Evolutionary conservation across 768 basidiomycete genomes (phyloP), one percentile per base, ranked within the genome.

Genomic region (Hericium rajendrae): DNA sequence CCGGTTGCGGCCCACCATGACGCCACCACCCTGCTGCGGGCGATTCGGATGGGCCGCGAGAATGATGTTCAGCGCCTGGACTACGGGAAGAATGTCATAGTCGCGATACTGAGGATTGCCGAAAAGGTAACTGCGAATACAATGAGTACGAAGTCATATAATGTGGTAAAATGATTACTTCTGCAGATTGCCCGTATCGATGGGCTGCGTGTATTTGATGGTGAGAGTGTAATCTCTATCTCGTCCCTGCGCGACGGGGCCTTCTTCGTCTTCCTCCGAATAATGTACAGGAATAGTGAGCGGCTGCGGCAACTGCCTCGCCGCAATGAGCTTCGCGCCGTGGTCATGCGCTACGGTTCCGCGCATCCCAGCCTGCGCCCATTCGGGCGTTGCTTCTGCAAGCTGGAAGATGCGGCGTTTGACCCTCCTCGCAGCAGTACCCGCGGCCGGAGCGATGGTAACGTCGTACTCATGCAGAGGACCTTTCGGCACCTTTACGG

Each of bases 31-130:
- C 18, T 51, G 15, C 37, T 59, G 55, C 24, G 64, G 58, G 48
- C 75, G 71, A n/a, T 70, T 73, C 6, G 81, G 75, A 46, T 72
- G 57, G 15, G 76, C 68, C 15, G 77, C 69, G 22, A 82, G 68
- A 52, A 81, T 71, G 52, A 81, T 65, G 63, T 81, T 82, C 59
- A 82, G 57, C 4, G 79, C 79, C 50, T 79, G 63, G 41, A 82
- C 70, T 38, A 79, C 67, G 0, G 79, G 81, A 46, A 72, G 65
- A 52, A 74, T 64, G 61, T 81, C 80, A 57, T 74, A 77, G 56
- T 71, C 65, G 26, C 73, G 71, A 58, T 69, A 73, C 51, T 75
- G 70, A 2, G 68, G 69, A 20, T 76, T 66, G n/a, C 81, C 79
- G 24, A 65, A 61, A 18, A 80, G 66, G 61, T 79, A 74, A 55